These are phyloP conservation scores for Dothideomycetes sp. DNA, from an alignment of 2,329 filamentous ascomycete genomes.

Conservation along the genomic window DNA sequence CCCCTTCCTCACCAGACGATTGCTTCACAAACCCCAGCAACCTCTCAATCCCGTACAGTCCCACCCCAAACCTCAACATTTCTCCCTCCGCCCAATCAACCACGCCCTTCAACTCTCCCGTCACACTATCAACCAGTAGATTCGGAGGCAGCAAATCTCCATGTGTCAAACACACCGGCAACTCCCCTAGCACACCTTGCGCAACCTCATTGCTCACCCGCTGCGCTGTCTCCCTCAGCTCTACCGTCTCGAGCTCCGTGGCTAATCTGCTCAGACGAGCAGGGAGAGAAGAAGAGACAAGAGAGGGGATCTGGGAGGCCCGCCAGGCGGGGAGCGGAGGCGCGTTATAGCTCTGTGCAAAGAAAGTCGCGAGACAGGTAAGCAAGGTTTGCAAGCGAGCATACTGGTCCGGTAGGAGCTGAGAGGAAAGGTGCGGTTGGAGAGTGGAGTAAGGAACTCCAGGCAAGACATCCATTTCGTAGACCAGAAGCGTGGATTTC, in stretches of 20 bases:
- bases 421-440: not conserved
- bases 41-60: not conserved
- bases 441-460: not conserved
- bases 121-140: constrained; percentile 1
- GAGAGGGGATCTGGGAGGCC: not conserved
- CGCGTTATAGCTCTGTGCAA: not conserved
- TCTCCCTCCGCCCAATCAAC: not conserved
- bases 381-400: not conserved
- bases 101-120: not conserved
- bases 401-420: not conserved
- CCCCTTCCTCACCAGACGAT: not conserved
- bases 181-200: not conserved
- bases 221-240: not conserved
- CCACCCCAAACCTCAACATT: not conserved
- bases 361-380: not conserved
- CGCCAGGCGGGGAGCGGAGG: not conserved
- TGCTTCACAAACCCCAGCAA: not conserved
- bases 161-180: not conserved
- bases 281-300: not conserved
- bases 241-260: not conserved
- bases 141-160: not conserved
- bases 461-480: not conserved
- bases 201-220: not conserved
- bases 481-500: not conserved
- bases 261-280: not conserved